These are phyloP conservation scores for Zelopaecilomyces penicillatus DNA, from an alignment of 2,329 filamentous ascomycete genomes.

Conservation along the genomic window DNA sequence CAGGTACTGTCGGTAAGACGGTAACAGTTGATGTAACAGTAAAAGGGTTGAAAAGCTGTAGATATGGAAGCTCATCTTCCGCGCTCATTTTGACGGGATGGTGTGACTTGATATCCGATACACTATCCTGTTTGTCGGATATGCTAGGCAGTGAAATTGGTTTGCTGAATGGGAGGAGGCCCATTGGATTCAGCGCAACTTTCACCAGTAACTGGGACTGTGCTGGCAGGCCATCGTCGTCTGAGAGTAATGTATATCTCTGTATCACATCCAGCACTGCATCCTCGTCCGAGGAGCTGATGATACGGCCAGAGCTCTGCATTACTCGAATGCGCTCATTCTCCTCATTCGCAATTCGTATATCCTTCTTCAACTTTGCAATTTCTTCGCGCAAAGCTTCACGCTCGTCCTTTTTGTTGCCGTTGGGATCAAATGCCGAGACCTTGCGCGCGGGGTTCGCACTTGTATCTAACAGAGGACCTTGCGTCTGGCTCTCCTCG, in stretches of 20 bases:
- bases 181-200: slow-evolving; percentile 41
- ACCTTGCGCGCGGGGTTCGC: slow-evolving; percentile 35
- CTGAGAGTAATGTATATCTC: slow-evolving; percentile 30
- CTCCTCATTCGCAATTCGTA: slow-evolving; percentile 48
- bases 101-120: slow-evolving; percentile 48
- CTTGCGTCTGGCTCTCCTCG: background rate
- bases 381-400: slow-evolving; percentile 49
- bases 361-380: slow-evolving; percentile 46
- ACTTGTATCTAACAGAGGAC: slow-evolving; percentile 6
- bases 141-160: slow-evolving; percentile 18
- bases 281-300: slow-evolving; percentile 26
- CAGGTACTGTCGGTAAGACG: slow-evolving; percentile 29
- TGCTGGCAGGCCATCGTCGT: slow-evolving; percentile 18
- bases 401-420: slow-evolving; percentile 42
- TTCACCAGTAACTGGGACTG: slow-evolving; percentile 36
- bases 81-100: slow-evolving; percentile 54
- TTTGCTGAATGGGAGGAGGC: slow-evolving; percentile 43
- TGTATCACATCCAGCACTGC: slow-evolving; percentile 33
- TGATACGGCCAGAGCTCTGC: slow-evolving; percentile 30
- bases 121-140: slow-evolving; percentile 20
- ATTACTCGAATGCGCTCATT: slow-evolving; percentile 43
- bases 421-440: slow-evolving; percentile 31
- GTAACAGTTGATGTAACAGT: slow-evolving; percentile 48
- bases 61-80: slow-evolving; percentile 57
- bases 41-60: slow-evolving; percentile 64